Conservation (phyloP, 2,329 filamentous ascomycete genomes). For the Sarocladium brachiariae region DNA sequence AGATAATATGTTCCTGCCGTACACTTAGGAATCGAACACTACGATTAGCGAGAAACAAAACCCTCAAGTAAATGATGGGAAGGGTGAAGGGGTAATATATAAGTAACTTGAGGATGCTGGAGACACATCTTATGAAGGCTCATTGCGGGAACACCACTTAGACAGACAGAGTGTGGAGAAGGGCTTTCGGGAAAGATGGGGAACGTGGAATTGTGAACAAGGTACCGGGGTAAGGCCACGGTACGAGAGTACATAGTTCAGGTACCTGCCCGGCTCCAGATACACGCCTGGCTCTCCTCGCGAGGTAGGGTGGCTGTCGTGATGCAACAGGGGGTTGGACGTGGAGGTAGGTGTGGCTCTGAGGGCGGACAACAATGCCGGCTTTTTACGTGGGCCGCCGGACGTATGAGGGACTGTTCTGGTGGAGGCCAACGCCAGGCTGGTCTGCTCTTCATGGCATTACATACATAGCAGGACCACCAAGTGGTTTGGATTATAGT, state of each 20-base stretch:
- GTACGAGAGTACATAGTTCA: constrained; percentile 4
- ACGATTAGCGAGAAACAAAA: constrained; percentile 6
- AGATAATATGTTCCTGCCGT: not conserved
- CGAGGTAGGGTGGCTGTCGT: not conserved
- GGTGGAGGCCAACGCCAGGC: constrained; percentile 4
- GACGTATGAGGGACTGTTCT: not conserved
- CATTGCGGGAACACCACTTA: not conserved
- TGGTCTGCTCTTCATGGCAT: not conserved
- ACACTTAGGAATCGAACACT: not conserved
- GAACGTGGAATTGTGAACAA: constrained; percentile 4
- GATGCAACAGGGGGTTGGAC: not conserved
- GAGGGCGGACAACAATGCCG: constrained; percentile 4
- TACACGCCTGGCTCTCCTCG: constrained; percentile 5
- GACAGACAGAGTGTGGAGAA: constrained; percentile 4
- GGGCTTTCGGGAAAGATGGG: constrained; percentile 1
- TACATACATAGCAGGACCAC: not conserved
- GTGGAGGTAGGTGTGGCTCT: not conserved
- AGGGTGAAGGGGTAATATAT: constrained; percentile 8
- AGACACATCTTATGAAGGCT: not conserved
- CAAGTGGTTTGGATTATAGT: constrained; percentile 6
- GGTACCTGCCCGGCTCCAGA: not conserved
- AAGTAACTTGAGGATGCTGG: not conserved
- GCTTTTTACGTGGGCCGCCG: not conserved
- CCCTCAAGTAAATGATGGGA: not conserved
- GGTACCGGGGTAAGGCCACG: not conserved